These are phyloP conservation scores for Begonia fuchsioides DNA, from an alignment of 306 rosid genomes.

Conservation along the genomic window DNA sequence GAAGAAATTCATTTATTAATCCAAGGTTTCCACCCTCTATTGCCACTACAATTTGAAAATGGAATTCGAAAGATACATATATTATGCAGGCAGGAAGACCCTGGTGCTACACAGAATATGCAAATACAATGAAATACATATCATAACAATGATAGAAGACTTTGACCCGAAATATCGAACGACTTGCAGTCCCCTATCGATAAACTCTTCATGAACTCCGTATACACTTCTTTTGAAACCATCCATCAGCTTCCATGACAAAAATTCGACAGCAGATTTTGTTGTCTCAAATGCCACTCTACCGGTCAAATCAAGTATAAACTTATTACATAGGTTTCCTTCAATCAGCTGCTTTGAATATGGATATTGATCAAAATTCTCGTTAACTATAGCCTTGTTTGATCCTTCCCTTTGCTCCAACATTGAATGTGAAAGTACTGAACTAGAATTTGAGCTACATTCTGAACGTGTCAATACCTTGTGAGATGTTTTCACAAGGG, in stretches of 20 bases:
- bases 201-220: constrained; percentile 41
- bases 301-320: constrained; percentile 73
- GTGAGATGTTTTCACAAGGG: constrained; percentile 68
- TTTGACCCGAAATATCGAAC: constrained; percentile 62
- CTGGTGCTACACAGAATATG: constrained; percentile 50
- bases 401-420: constrained; percentile 13
- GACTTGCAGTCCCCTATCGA: constrained; percentile 53
- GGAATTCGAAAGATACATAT: neutral
- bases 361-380: constrained; percentile 17
- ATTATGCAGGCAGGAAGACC: constrained; percentile 49
- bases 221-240: constrained; percentile 37
- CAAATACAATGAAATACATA: constrained; percentile 69
- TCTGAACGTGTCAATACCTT: constrained; percentile 37
- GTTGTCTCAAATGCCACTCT: too few species aligned
- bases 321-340: constrained; percentile 17
- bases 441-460: constrained; percentile 12
- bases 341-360: constrained; percentile 16
- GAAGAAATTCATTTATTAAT: too few species aligned
- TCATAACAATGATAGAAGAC: constrained; percentile 61
- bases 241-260: too few species aligned
- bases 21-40: too few species aligned
- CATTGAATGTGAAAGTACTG: neutral
- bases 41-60: too few species aligned
- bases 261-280: too few species aligned
- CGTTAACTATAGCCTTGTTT: constrained; percentile 4